Evolutionary conservation across 169 alveolate genomes (phyloP).

Genomic region (Ichthyophthirius multifiliis): DNA sequence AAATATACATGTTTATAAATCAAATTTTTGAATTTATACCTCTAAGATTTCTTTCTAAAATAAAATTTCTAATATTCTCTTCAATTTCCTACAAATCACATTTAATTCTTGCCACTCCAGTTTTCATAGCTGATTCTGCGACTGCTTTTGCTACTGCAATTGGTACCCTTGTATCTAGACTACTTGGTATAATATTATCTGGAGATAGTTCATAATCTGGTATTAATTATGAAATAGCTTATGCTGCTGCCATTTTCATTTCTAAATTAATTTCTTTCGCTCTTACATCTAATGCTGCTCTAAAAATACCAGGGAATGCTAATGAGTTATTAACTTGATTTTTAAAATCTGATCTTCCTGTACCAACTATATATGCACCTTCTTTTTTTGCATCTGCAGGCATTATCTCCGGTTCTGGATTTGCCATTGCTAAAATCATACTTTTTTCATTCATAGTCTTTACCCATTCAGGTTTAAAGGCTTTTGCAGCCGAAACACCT

Average conservation of each 20-base stretch:
- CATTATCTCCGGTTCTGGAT: slow-evolving; percentile 69
- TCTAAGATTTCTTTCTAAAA: slow-evolving; percentile 8
- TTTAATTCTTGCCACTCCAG: slow-evolving; percentile 40
- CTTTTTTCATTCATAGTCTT: slow-evolving; percentile 51
- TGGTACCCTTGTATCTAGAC: slow-evolving; percentile 52
- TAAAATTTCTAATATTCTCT: slow-evolving; percentile 12
- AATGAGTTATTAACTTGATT: slow-evolving; percentile 67
- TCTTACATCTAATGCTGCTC: slow-evolving; percentile 69
- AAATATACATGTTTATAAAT: too few relatives aligned
- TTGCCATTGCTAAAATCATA: slow-evolving; percentile 67
- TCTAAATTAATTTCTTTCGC: slow-evolving; percentile 51
- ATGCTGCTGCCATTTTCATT: slow-evolving; percentile 72
- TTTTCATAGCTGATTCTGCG: slow-evolving; percentile 50
- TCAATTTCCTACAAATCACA: slow-evolving; percentile 4
- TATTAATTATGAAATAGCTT: slow-evolving; percentile 34
- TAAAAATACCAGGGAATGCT: slow-evolving; percentile 69
- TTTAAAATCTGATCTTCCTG: slow-evolving; percentile 77
- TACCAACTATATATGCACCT: slow-evolving; percentile 56
- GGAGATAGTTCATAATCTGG: slow-evolving; percentile 20
- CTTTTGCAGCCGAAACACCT: slow-evolving; percentile 61
- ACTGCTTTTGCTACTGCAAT: slow-evolving; percentile 52
- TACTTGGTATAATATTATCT: slow-evolving; percentile 46
- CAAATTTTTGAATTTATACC: not conserved
- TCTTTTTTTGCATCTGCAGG: slow-evolving; percentile 65
- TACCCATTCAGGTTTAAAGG: slow-evolving; percentile 49